Evolutionary conservation across 352 stramenopile species (phyloP).

Genomic region (Globisporangium iwayamae): DNA sequence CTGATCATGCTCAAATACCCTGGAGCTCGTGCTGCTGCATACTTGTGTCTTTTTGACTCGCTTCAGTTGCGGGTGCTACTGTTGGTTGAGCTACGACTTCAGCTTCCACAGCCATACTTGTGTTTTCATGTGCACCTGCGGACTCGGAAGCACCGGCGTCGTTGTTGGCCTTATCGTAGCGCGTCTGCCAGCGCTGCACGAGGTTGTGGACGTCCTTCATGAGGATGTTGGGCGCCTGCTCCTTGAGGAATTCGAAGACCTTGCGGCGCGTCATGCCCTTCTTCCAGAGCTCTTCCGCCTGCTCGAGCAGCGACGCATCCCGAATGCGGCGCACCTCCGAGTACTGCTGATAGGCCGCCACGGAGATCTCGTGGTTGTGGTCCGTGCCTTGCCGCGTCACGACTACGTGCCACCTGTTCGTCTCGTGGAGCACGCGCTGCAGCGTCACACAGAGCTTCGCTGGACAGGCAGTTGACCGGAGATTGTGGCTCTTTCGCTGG

Average conservation of each 20-base stretch:
- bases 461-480: conserved; percentile 61
- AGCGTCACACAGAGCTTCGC: conserved; percentile 71
- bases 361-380: conserved; percentile 74
- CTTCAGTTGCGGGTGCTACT: neutral
- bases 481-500: conserved; percentile 64
- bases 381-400: conserved; percentile 68
- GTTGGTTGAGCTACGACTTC: neutral
- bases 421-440: conserved; percentile 34
- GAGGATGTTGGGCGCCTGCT: conserved; percentile 48
- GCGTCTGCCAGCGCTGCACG: conserved; percentile 63
- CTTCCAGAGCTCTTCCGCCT: conserved; percentile 60
- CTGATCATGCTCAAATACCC: neutral
- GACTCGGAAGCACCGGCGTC: neutral
- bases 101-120: neutral
- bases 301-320: conserved; percentile 51
- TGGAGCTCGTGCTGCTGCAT: neutral
- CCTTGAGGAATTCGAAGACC: conserved; percentile 74
- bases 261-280: conserved; percentile 49
- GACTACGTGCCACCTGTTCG: conserved; percentile 52
- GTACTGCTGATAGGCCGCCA: conserved; percentile 57
- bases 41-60: neutral
- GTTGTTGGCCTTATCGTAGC: conserved; percentile 12
- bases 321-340: conserved; percentile 62
- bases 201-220: conserved; percentile 86
- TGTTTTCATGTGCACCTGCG: neutral